These are phyloP conservation scores for Fusarium subglutinans DNA, from an alignment of 2,329 filamentous ascomycete genomes.

Conservation along the genomic window DNA sequence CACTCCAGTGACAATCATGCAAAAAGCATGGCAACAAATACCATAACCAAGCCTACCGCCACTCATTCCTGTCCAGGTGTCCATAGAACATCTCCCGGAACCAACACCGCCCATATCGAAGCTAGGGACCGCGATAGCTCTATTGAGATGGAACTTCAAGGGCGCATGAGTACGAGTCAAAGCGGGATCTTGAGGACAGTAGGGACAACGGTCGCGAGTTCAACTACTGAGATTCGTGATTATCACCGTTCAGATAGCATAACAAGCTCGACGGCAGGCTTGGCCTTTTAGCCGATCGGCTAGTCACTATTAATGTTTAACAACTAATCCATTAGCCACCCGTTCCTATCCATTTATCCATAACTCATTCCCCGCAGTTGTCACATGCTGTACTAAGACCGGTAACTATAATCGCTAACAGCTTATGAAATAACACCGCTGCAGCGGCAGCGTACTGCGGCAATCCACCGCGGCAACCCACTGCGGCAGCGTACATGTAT, in stretches of 20 bases:
- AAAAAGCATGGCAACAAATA: neutral
- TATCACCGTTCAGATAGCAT: slow-evolving; percentile 16
- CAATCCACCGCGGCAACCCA: no score
- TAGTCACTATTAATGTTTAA: neutral
- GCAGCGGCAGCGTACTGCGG: no score
- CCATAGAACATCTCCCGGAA: neutral
- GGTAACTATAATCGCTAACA: no score
- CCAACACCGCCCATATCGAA: slow-evolving; percentile 2
- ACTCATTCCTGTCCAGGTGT: neutral
- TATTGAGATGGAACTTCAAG: neutral
- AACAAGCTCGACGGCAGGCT: slow-evolving; percentile 16
- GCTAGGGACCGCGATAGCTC: slow-evolving; percentile 16
- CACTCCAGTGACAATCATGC: neutral
- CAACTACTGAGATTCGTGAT: neutral
- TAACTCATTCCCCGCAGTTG: no score
- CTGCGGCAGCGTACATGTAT: no score
- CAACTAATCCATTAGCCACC: neutral
- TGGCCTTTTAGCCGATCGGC: neutral
- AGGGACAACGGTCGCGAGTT: slow-evolving; percentile 27
- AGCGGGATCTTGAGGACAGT: slow-evolving; percentile 34
- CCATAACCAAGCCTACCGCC: neutral
- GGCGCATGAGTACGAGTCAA: neutral
- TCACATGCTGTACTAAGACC: no score
- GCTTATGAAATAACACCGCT: no score
- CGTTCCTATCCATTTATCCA: no score